These are phyloP conservation scores for Kalanchoe fedtschenkoi DNA, from an alignment of 164 flowering plant genomes.

Conservation along the genomic window DNA sequence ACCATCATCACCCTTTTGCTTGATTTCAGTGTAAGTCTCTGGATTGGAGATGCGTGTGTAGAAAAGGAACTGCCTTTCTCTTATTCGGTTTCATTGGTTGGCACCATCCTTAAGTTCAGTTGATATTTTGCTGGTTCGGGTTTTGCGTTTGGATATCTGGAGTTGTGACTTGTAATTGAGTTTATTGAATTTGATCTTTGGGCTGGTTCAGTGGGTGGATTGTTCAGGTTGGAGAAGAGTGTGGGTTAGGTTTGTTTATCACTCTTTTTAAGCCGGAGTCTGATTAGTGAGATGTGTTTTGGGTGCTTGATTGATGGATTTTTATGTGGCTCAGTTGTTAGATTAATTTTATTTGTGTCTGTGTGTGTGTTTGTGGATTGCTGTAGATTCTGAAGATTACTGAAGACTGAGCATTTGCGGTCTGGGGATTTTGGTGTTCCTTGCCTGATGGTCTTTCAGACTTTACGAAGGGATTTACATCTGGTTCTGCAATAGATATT, in stretches of 20 bases:
- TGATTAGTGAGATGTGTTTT: not conserved
- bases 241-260: not conserved
- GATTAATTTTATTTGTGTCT: not conserved
- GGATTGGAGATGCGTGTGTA: slow-evolving; percentile 3
- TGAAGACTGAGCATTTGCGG: not conserved
- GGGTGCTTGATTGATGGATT: not conserved
- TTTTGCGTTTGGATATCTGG: not conserved
- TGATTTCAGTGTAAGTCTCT: not conserved
- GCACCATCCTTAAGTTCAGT: too few relatives aligned
- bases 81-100: too few relatives aligned
- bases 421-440: not conserved
- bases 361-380: not conserved
- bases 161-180: not conserved
- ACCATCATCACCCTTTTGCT: not conserved
- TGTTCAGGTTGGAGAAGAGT: not conserved
- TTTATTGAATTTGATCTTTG: not conserved
- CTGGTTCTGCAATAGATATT: not conserved
- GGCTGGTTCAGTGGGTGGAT: not conserved
- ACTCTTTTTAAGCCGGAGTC: not conserved
- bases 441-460: not conserved
- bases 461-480: not conserved
- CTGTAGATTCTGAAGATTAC: not conserved
- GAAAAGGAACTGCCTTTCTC: not conserved
- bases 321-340: not conserved
- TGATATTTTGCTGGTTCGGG: not conserved